phyloP scores from a whole-genome alignment of 441 rosid genomes.

The Erodium trifolium region DNA sequence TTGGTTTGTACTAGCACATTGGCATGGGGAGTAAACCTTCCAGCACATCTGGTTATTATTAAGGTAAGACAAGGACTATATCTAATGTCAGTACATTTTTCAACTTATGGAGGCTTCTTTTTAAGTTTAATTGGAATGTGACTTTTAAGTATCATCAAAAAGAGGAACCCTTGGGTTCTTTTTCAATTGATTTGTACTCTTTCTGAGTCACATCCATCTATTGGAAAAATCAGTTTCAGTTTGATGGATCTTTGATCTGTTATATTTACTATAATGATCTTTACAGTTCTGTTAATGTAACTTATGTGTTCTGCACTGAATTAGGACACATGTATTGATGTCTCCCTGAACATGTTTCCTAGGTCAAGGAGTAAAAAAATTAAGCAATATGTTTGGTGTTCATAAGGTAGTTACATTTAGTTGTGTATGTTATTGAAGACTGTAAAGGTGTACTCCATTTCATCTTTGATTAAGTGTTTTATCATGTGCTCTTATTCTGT shows the following conservation, averaged over 20 bases:
- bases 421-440: background rate
- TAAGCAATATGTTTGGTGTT: background rate
- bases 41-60: slow-evolving; percentile 95
- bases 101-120: no score
- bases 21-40: slow-evolving; percentile 99
- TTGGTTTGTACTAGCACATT: slow-evolving; percentile 94
- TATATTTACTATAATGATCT: background rate
- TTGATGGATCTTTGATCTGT: background rate
- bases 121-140: no score
- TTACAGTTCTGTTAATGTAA: background rate
- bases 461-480: slow-evolving; percentile 1
- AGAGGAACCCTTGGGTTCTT: no score
- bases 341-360: background rate
- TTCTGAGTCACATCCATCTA: background rate
- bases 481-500: background rate
- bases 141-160: no score
- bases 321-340: background rate
- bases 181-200: background rate
- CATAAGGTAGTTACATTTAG: background rate
- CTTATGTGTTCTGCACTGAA: no score
- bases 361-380: background rate
- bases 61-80: slow-evolving; percentile 45
- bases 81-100: slow-evolving; percentile 12
- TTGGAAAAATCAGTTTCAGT: background rate
- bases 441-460: background rate